phyloP scores from a whole-genome alignment of 768 basidiomycete species.

The Fomitopsis serialis region DNA sequence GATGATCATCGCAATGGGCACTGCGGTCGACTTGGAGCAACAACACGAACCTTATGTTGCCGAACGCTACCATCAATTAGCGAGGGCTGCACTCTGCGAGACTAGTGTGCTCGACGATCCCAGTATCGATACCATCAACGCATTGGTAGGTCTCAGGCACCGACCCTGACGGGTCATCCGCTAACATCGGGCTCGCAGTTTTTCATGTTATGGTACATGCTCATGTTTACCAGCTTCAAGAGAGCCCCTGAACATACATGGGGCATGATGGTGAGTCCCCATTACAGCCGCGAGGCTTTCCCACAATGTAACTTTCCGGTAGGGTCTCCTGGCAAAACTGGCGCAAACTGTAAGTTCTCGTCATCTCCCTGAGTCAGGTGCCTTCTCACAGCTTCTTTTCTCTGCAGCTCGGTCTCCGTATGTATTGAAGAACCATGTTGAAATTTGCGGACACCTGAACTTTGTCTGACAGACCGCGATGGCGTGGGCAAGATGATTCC shows the following conservation, averaged over 20 bases:
- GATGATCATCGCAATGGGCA: constrained; percentile 71
- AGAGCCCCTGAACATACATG: constrained; percentile 69
- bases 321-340: constrained; percentile 61
- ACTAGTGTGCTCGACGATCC: constrained; percentile 73
- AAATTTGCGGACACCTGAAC: constrained; percentile 21
- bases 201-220: constrained; percentile 72
- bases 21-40: constrained; percentile 57
- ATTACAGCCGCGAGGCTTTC: neutral
- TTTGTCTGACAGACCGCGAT: constrained; percentile 51
- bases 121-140: constrained; percentile 66
- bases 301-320: neutral
- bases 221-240: constrained; percentile 70
- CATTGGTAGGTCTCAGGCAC: constrained; percentile 36
- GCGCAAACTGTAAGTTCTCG: constrained; percentile 57
- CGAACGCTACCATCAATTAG: constrained; percentile 53
- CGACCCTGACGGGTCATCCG: neutral
- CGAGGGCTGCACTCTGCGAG: constrained; percentile 59
- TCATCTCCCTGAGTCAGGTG: neutral
- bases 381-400: constrained; percentile 16
- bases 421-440: constrained; percentile 5
- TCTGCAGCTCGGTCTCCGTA: constrained; percentile 62
- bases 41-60: constrained; percentile 45
- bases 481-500: constrained; percentile 60
- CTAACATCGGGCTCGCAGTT: constrained; percentile 31
- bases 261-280: constrained; percentile 52